Conservation (phyloP, 2,329 filamentous ascomycete species). For the Pseudodiploospora longispora region DNA sequence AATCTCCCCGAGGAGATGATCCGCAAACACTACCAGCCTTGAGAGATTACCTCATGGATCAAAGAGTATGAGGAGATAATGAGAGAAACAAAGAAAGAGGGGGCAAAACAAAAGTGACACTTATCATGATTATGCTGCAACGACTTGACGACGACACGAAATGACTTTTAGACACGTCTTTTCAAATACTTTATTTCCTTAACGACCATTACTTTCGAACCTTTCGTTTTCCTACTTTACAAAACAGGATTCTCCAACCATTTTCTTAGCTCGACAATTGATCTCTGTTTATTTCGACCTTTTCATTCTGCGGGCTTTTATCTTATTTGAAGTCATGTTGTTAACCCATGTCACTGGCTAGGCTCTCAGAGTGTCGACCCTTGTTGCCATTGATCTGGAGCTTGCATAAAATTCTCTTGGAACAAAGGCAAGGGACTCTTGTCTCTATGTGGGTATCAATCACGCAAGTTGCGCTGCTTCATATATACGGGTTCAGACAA, state of each 20-base stretch:
- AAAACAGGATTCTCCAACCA: too few relatives aligned
- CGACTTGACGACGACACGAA: slow-evolving; percentile 19
- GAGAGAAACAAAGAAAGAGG: slow-evolving; percentile 2
- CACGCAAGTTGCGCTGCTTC: too few relatives aligned
- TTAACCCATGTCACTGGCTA: too few relatives aligned
- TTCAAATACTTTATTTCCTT: neutral
- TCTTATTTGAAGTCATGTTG: too few relatives aligned
- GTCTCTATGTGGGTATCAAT: too few relatives aligned
- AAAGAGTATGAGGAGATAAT: slow-evolving; percentile 3
- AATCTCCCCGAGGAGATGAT: slow-evolving; percentile 22
- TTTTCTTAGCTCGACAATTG: neutral
- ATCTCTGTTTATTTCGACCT: neutral
- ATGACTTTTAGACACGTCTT: slow-evolving; percentile 11
- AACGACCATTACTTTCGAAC: too few relatives aligned
- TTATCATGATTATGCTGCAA: slow-evolving; percentile 13
- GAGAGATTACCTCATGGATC: slow-evolving; percentile 4
- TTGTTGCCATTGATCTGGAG: too few relatives aligned
- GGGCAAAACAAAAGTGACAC: slow-evolving; percentile 6
- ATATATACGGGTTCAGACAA: too few relatives aligned
- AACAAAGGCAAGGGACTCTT: too few relatives aligned
- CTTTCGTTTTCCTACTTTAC: too few relatives aligned
- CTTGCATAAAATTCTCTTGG: too few relatives aligned
- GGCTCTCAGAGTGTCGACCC: too few relatives aligned
- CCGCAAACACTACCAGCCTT: slow-evolving; percentile 11
- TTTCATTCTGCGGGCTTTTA: neutral